Base-by-base conservation (phyloP, 2,329 filamentous ascomycete genomes). In the Ophiosphaerella herpotricha region DNA sequence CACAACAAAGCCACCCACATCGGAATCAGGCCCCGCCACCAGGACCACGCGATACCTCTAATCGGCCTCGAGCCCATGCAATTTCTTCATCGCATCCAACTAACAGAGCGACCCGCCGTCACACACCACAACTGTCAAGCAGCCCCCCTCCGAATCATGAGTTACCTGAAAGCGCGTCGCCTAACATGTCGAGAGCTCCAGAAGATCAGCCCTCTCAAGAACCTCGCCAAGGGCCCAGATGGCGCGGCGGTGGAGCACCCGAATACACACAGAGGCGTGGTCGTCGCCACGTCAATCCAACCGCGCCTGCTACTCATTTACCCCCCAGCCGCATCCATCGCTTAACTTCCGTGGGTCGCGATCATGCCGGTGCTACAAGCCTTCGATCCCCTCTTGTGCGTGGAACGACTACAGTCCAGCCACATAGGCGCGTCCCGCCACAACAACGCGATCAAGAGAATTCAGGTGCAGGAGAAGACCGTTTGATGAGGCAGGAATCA, bases 371-470 rank as follows among this genome's bases (percentile, higher is more conserved):
- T 5, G 57, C 54, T 8, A 55, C 41, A 18, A 57, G 57, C 3
- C 43, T 50, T 1, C 54, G 45, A 11, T 57, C 46, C 3, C 54
- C 58, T 16, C 11, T 45, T 11, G 1, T 46, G 5, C 55, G 44
- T 18, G 35, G 37, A 2, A 33, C 42, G 2, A 47, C 41, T 2
- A 31, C 45, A 7, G 49, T 39, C 13, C 60, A 53, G 18, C 51
- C 46, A 6, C 40, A 47, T 36, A 50, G 52, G 5, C 58, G 61
- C 8, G 35, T 69, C 3, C 58, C 55, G 2, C 38, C 56, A 2
- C 61, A 59, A 16, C 61, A 65, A 52, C 57, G 58, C 6, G 56
- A 73, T 33, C 71, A 73, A 40, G 71, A 74, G 45, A 73, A 73
- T 33, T 61, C 61, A 6, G 67, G 62, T 1, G 61, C 63, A 7